Evolutionary conservation across 1,284 basidiomycete species (phyloP).

Genomic region (Lentinula novae-zelandiae): DNA sequence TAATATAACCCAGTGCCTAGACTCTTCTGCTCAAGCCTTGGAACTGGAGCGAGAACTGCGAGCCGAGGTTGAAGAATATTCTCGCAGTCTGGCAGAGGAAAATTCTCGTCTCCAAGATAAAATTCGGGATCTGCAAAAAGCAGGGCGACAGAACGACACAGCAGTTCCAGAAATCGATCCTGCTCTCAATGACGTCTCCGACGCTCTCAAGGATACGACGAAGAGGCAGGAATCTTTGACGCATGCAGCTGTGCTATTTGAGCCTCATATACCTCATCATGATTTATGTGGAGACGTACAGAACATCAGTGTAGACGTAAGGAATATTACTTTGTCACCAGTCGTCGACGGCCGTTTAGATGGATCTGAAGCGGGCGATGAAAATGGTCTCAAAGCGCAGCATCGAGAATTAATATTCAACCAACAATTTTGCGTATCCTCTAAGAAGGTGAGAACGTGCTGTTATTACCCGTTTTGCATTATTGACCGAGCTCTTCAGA

Average conservation of each 20-base stretch:
- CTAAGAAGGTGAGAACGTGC: conserved; percentile 13
- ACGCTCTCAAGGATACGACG: neutral
- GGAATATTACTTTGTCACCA: conserved; percentile 6
- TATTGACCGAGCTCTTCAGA: conserved; percentile 9
- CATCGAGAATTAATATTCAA: conserved; percentile 14
- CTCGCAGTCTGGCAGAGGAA: conserved; percentile 8
- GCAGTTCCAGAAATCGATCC: neutral
- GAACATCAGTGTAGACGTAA: conserved; percentile 9
- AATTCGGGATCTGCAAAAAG: neutral
- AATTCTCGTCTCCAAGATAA: conserved; percentile 15
- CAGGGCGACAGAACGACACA: neutral
- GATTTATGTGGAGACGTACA: conserved; percentile 8
- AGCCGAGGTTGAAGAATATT: conserved; percentile 21
- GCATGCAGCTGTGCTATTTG: neutral
- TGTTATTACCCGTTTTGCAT: neutral
- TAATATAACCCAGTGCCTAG: conserved; percentile 22
- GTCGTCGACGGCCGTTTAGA: conserved; percentile 10
- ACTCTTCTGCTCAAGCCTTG: conserved; percentile 23
- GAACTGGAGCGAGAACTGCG: conserved; percentile 24
- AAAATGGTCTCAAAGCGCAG: conserved; percentile 12
- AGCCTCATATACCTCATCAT: neutral
- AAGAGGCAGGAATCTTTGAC: neutral
- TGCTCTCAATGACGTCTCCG: neutral
- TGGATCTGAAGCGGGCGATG: neutral
- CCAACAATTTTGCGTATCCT: conserved; percentile 15